These are phyloP conservation scores for Pseudisothecium myosuroides DNA, from an alignment of 225 moss, liverwort and hornwort species.

Conservation along the genomic window DNA sequence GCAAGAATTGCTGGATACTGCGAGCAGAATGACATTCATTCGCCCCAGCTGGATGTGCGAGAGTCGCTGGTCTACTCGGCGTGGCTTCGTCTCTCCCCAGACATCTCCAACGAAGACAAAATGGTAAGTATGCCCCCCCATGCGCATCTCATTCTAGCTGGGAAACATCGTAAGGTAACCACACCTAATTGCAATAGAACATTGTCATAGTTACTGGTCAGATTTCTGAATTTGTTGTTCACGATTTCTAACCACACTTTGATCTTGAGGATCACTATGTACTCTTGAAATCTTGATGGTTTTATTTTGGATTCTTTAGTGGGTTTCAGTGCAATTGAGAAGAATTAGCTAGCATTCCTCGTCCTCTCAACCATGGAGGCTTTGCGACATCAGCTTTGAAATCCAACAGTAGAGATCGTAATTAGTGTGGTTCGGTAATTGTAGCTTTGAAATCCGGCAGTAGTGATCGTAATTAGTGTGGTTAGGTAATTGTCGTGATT, in stretches of 20 bases:
- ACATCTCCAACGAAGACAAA: constrained; percentile 14
- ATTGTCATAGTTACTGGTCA: neutral
- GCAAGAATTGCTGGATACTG: constrained; percentile 41
- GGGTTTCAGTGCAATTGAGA: neutral
- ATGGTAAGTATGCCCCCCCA: neutral
- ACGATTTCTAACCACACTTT: no score
- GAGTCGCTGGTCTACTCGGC: constrained; percentile 48
- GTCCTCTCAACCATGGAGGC: neutral
- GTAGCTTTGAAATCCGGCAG: no score
- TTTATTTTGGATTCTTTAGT: neutral
- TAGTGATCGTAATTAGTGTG: neutral
- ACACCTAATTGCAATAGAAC: neutral
- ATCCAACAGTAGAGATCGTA: neutral
- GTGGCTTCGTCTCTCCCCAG: constrained; percentile 44
- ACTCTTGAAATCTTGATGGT: neutral
- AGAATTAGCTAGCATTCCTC: neutral
- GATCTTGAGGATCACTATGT: no score
- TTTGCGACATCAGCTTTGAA: no score
- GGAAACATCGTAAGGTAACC: neutral
- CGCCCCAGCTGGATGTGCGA: constrained; percentile 29
- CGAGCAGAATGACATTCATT: constrained; percentile 50
- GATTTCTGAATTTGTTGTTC: neutral
- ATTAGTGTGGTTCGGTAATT: neutral
- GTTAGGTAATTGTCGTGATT: neutral
- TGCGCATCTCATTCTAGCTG: neutral